Percentiles rank a stretch among this genome's conserved stretches.
Conservation (phyloP, 805 yeast species). For the Novakomyces olei region DNA sequence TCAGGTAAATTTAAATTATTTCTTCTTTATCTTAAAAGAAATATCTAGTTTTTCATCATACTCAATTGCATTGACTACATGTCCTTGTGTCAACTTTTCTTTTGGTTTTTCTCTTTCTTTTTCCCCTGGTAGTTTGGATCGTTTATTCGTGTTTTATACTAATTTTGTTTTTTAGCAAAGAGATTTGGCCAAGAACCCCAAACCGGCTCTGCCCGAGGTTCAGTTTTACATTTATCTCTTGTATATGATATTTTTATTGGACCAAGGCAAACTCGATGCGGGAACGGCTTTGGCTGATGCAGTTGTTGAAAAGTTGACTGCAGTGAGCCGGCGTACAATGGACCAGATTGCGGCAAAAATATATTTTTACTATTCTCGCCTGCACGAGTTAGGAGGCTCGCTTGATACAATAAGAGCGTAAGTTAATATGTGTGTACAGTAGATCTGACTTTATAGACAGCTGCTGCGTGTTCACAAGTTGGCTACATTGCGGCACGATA, state of each 20-base stretch:
- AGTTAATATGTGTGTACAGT: neutral
- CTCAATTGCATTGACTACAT: too few relatives aligned
- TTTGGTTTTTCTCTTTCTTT: too few relatives aligned
- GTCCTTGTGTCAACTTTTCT: too few relatives aligned
- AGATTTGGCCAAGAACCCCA: too few relatives aligned
- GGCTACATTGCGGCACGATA: constrained; percentile 77
- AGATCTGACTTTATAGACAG: neutral
- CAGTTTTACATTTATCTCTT: constrained; percentile 61
- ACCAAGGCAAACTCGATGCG: constrained; percentile 27
- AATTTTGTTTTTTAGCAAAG: too few relatives aligned
- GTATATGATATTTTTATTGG: constrained; percentile 55
- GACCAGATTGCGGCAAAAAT: constrained; percentile 74
- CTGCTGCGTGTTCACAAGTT: constrained; percentile 58
- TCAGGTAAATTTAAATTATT: neutral
- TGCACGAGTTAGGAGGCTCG: constrained; percentile 42
- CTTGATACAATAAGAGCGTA: constrained; percentile 32
- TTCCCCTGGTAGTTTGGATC: too few relatives aligned
- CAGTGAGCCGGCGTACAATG: constrained; percentile 57
- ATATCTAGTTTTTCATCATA: too few relatives aligned
- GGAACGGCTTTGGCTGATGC: constrained; percentile 32
- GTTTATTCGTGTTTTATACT: too few relatives aligned
- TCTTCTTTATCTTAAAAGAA: too few relatives aligned
- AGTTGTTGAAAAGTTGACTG: constrained; percentile 30
- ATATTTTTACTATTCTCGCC: constrained; percentile 76
- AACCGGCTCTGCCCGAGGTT: constrained; percentile 58